Base-by-base conservation (phyloP, 768 basidiomycete genomes). In the Pleurotus citrinopileatus region DNA sequence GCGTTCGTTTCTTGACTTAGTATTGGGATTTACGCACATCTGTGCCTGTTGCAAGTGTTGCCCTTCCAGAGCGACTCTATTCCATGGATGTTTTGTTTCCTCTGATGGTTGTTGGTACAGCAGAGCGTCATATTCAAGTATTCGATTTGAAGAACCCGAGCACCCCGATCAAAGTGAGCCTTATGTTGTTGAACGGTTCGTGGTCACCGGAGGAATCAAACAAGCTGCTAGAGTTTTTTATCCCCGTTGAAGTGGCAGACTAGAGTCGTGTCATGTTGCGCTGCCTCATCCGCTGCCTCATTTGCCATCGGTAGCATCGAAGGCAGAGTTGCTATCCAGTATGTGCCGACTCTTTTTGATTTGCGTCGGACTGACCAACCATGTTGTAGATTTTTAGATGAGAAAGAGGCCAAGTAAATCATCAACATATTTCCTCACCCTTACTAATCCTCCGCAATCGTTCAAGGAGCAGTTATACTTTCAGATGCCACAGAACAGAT, bases 241-340 rank as follows among this genome's bases (percentile, higher is more conserved):
- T 96, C 94, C 1, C 94, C 96, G 1, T 70, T 98, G 56, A 97
- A 96, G 65, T 94, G 89, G 90, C 93, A 96, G 72, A 94, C 92
- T 12, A 83, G 93, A 28, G 87, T 90, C 3, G 81, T 93, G 12
- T 83, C 90, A 3, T 93, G 90, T 65, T 92, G 93, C 64, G 87
- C 87, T 13, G 80, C 85, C 3, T 79, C 84, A 13, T 40, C 70
- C 6, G 81, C 64, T 53, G 85, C 82, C 58, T 89, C 90, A 3
- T 94, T 91, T 60, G 90, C 90, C 0, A 80, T 93, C 2, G 91
- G 91, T 27, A 92, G 91, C 60, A 82, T 93, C 4, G 91, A 94
- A 68, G 91, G 96, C 20, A 82, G 96, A 55, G 93, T 98, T 2
- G 95, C 94, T 2, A 94, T 98, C 56, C 95, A 98, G 94, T 96